Evolutionary conservation across 208 protist genomes (phyloP).

Genomic region (Leishmania arabica): DNA sequence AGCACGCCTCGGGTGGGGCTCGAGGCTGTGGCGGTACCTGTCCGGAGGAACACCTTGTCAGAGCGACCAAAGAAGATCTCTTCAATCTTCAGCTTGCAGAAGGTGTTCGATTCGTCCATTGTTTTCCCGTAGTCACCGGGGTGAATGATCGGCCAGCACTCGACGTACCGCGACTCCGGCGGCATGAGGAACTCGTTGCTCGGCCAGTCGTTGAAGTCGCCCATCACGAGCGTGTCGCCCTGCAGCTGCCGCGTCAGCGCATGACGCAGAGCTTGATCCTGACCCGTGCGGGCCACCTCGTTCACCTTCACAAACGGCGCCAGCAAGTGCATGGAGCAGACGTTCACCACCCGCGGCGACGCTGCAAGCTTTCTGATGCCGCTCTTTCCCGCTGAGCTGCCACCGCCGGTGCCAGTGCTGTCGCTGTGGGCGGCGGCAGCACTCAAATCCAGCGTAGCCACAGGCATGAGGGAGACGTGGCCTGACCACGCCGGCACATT

Average conservation of each 20-base stretch:
- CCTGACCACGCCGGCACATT: constrained; percentile 90
- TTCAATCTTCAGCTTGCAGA: constrained; percentile 92
- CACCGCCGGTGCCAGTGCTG: neutral
- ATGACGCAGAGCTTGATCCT: constrained; percentile 70
- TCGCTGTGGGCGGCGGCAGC: neutral
- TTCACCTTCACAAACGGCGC: constrained; percentile 81
- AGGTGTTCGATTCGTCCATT: constrained; percentile 92
- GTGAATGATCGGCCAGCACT: constrained; percentile 85
- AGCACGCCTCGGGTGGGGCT: constrained; percentile 21
- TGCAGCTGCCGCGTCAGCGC: constrained; percentile 50
- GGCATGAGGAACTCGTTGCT: constrained; percentile 89
- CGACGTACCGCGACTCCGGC: constrained; percentile 61
- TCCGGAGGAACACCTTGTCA: constrained; percentile 87
- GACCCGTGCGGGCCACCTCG: constrained; percentile 71
- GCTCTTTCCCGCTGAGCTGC: neutral
- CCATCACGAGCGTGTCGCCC: constrained; percentile 80
- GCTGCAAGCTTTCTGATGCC: neutral
- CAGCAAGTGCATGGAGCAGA: constrained; percentile 64
- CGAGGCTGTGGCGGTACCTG: constrained; percentile 6
- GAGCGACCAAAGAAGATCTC: constrained; percentile 91
- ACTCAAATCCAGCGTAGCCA: constrained; percentile 48
- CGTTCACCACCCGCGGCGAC: constrained; percentile 7
- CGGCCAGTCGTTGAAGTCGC: constrained; percentile 93
- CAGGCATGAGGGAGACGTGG: constrained; percentile 87
- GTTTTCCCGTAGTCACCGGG: constrained; percentile 76